Evolutionary conservation across 176 grass and related monocot genomes (phyloP).

Genomic region (Alopecurus myosuroides): DNA sequence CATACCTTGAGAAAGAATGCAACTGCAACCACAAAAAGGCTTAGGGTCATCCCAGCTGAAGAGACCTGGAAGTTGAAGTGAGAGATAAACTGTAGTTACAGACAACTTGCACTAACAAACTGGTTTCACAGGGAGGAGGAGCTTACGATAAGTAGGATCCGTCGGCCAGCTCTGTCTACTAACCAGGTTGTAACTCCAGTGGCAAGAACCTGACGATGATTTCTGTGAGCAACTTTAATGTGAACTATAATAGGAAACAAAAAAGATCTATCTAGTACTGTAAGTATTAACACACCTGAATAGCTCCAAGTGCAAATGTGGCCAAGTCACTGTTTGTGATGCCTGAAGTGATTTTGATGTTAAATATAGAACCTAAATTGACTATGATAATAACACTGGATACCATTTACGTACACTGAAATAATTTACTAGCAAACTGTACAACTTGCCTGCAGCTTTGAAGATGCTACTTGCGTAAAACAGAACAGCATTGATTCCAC

Average conservation of each 20-base stretch:
- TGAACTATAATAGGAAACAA: not conserved
- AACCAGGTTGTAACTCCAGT: slow-evolving; percentile 90
- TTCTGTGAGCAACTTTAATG: slow-evolving; percentile 12
- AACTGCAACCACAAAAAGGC: slow-evolving; percentile 77
- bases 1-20: slow-evolving; percentile 82
- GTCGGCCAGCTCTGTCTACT: slow-evolving; percentile 84
- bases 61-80: slow-evolving; percentile 59
- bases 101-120: not conserved
- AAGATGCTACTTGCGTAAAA: slow-evolving; percentile 94
- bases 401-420: not conserved
- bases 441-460: slow-evolving; percentile 66
- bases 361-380: not conserved
- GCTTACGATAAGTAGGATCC: slow-evolving; percentile 88
- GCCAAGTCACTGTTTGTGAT: slow-evolving; percentile 81
- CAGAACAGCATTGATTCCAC: slow-evolving; percentile 80
- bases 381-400: not conserved
- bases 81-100: slow-evolving; percentile 14
- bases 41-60: slow-evolving; percentile 64
- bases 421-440: not conserved
- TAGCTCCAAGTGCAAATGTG: slow-evolving; percentile 91
- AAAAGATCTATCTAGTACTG: not conserved
- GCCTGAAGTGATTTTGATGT: slow-evolving; percentile 52
- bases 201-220: slow-evolving; percentile 62
- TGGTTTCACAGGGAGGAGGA: not conserved
- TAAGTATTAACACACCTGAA: slow-evolving; percentile 61